Conservation (phyloP, 1,284 basidiomycete species). For the Meripilus lineatus region DNA sequence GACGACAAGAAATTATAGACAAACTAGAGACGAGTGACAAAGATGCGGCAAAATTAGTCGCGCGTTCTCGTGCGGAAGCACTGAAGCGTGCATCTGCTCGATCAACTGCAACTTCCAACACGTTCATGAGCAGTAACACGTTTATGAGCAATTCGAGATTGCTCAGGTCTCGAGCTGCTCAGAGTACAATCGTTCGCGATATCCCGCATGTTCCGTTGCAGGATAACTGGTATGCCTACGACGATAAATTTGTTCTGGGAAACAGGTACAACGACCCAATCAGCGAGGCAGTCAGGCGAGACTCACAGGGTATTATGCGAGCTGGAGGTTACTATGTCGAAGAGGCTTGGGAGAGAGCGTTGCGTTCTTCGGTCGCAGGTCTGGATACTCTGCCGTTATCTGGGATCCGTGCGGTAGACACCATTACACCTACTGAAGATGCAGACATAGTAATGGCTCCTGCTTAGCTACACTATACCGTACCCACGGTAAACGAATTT, state of each 20-base stretch:
- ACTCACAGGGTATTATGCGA: slow-evolving; percentile 75
- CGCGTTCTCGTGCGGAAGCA: slow-evolving; percentile 63
- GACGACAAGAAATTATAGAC: slow-evolving; percentile 73
- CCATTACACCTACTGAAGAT: slow-evolving; percentile 10
- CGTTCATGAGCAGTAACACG: too few species aligned
- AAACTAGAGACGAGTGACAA: slow-evolving; percentile 72
- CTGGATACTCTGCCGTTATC: slow-evolving; percentile 52
- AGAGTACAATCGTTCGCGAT: slow-evolving; percentile 61
- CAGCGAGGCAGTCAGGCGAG: slow-evolving; percentile 71
- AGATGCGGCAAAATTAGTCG: slow-evolving; percentile 63
- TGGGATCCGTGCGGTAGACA: slow-evolving; percentile 14
- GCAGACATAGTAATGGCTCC: slow-evolving; percentile 39
- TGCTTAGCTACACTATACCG: slow-evolving; percentile 14
- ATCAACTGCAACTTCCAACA: slow-evolving; percentile 33
- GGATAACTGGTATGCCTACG: slow-evolving; percentile 72
- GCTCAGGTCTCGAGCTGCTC: slow-evolving; percentile 51
- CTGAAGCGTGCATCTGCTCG: slow-evolving; percentile 54
- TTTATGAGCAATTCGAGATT: slow-evolving; percentile 47
- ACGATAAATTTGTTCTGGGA: slow-evolving; percentile 56
- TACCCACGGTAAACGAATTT: too few species aligned
- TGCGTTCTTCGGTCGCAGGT: slow-evolving; percentile 73
- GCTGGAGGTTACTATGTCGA: slow-evolving; percentile 81
- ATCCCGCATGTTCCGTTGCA: slow-evolving; percentile 72
- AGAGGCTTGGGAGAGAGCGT: slow-evolving; percentile 84
- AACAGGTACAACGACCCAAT: slow-evolving; percentile 63